A percentile compares a stretch with the other conserved stretches of the same genome.
These are phyloP conservation scores for Cystobasidium ongulense DNA, from an alignment of 768 basidiomycete genomes.

Conservation along the genomic window DNA sequence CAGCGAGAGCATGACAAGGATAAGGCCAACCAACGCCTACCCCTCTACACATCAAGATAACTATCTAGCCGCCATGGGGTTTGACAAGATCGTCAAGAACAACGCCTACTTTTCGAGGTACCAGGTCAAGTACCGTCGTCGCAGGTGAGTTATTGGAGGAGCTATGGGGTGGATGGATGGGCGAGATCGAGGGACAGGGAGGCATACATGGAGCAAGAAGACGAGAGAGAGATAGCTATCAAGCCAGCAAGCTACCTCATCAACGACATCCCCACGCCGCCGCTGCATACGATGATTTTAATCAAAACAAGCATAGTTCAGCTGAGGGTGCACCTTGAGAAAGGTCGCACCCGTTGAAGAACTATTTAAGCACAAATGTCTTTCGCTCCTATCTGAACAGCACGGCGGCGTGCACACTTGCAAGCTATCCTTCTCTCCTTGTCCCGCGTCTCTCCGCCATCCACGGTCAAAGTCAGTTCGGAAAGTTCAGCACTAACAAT, in stretches of 20 bases:
- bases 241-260: background rate
- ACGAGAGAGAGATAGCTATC: background rate
- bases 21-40: too few species aligned
- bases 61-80: background rate
- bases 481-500: background rate
- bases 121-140: conserved; percentile 96
- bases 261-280: background rate
- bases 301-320: conserved; percentile 35
- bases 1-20: too few species aligned
- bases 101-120: conserved; percentile 52
- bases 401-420: background rate
- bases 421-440: background rate
- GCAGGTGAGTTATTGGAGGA: conserved; percentile 44
- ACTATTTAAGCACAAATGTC: conserved; percentile 21
- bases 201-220: too few species aligned
- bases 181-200: background rate
- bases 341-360: background rate
- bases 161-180: background rate
- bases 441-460: background rate
- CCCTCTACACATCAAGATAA: background rate
- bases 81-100: conserved; percentile 7
- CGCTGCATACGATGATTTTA: conserved; percentile 27
- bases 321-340: conserved; percentile 5
- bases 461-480: background rate
- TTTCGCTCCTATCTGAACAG: conserved; percentile 37